Base-by-base conservation (phyloP, 345 rosid genomes). In the Litchi chinensis region DNA sequence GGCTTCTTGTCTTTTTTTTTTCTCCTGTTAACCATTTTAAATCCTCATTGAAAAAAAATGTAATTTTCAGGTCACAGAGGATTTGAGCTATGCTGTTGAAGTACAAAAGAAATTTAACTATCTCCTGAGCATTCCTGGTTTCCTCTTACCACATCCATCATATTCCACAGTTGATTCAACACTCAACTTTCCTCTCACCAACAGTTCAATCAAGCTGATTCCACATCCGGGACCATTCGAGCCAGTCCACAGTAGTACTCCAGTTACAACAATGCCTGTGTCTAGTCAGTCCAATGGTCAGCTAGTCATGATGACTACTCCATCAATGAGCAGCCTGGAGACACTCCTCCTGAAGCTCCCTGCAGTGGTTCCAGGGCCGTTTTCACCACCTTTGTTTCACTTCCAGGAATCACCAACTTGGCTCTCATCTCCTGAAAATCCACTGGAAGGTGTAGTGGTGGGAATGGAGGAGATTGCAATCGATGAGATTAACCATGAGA, bases 251-350 rank as follows among this genome's bases (percentile, higher is more conserved):
- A 11, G 2, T 5, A 37, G 1, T 18, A 13, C 62, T 54, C 75
- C 75, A 62, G 21, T 28, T 15, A 71, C 46, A 28, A 24, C 63
- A 15, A 28, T 52, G 64, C 22, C 40, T n/a, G 5, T 56, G 37
- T 73, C 37, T 26, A 11, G 21, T n/a, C 50, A 57, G 3, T 26
- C n/a, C 26, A 41, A 50, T 50, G 10, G 26, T 63, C 67, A 73
- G 50, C 76, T 48, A 37, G 37, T 12, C 18, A 10, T 40, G 65
- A 40, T n/a, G 18, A 59, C 65, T 1, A 3, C 39, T 10, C 65
- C 65, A 39, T 39, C 76, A 40, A 59, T 73, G 66, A 73, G n/a
- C 67, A 73, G 76, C 76, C 67, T 59, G 21, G 76, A 73, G 65
- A 60, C n/a, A 73, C 76, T 73, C 16, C 76, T 73, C n/a, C 7